These are phyloP conservation scores for Harringtonia aguacate DNA, from an alignment of 2,329 filamentous ascomycete genomes.

Conservation along the genomic window DNA sequence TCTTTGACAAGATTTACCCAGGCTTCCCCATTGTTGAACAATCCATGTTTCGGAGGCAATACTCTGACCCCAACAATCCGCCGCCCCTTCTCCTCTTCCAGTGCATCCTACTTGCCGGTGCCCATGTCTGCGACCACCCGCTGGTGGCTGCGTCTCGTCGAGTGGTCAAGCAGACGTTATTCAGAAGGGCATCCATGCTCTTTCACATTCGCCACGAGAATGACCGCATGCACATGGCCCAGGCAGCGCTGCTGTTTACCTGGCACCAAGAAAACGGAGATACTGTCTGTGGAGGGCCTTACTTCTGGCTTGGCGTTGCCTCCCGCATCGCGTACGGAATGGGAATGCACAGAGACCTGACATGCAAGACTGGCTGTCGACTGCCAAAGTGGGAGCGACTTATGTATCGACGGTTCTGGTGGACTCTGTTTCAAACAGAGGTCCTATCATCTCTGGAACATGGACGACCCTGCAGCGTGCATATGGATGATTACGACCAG, in stretches of 20 bases:
- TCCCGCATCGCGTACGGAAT: conserved; percentile 18
- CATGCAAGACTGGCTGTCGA: too few species aligned
- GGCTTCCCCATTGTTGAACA: conserved; percentile 17
- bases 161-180: conserved; percentile 15
- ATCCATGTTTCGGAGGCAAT: conserved; percentile 9
- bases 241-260: conserved; percentile 17
- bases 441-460: conserved; percentile 6
- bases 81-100: conserved; percentile 19
- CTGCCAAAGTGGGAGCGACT: conserved; percentile 6
- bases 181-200: conserved; percentile 15
- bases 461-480: conserved; percentile 5
- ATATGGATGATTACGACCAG: conserved; percentile 2
- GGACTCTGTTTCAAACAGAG: conserved; percentile 4
- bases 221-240: conserved; percentile 15
- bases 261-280: conserved; percentile 17
- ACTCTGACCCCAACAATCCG: conserved; percentile 7
- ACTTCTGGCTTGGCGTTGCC: conserved; percentile 18
- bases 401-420: conserved; percentile 5
- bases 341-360: too few species aligned
- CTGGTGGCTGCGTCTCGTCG: conserved; percentile 13
- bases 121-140: conserved; percentile 15
- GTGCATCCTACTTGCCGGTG: conserved; percentile 16
- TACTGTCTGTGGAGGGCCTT: conserved; percentile 13
- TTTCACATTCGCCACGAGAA: conserved; percentile 18
- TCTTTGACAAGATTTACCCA: conserved; percentile 18